phyloP scores from a whole-genome alignment of 108 stramenopile genomes.

The Nannochloropsis granulata region DNA sequence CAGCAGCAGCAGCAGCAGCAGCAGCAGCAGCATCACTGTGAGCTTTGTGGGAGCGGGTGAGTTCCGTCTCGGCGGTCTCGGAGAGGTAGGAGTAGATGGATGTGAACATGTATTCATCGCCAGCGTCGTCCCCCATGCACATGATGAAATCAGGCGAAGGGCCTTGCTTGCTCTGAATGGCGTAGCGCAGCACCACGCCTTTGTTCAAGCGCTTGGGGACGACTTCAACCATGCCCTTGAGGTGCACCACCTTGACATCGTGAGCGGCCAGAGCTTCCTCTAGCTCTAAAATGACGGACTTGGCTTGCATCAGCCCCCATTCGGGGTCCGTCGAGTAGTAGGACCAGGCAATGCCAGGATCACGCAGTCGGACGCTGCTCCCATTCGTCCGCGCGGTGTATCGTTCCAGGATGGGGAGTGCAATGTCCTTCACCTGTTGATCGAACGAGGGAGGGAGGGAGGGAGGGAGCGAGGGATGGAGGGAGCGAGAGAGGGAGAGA shows the following conservation, averaged over 20 bases:
- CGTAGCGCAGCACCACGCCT: constrained; percentile 27
- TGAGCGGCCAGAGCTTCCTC: constrained; percentile 57
- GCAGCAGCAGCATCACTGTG: not conserved
- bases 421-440: constrained; percentile 17
- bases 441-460: too few species aligned
- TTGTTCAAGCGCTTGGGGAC: constrained; percentile 38
- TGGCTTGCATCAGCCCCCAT: constrained; percentile 88
- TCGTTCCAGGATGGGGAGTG: constrained; percentile 75
- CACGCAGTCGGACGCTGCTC: constrained; percentile 13
- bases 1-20: not conserved
- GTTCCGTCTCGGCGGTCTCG: not conserved
- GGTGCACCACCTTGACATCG: constrained; percentile 70
- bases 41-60: not conserved
- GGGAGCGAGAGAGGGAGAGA: not conserved
- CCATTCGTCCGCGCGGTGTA: constrained; percentile 63
- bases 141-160: constrained; percentile 62
- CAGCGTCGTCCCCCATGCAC: constrained; percentile 80
- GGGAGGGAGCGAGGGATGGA: too few species aligned
- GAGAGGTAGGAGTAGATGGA: constrained; percentile 26
- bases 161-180: constrained; percentile 18
- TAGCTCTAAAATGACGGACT: constrained; percentile 70
- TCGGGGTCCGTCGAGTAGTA: constrained; percentile 97
- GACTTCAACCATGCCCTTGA: constrained; percentile 15
- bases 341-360: constrained; percentile 85
- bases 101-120: constrained; percentile 94